These are phyloP conservation scores for Cerioporus squamosus DNA, from an alignment of 1,284 basidiomycete species.

Conservation along the genomic window DNA sequence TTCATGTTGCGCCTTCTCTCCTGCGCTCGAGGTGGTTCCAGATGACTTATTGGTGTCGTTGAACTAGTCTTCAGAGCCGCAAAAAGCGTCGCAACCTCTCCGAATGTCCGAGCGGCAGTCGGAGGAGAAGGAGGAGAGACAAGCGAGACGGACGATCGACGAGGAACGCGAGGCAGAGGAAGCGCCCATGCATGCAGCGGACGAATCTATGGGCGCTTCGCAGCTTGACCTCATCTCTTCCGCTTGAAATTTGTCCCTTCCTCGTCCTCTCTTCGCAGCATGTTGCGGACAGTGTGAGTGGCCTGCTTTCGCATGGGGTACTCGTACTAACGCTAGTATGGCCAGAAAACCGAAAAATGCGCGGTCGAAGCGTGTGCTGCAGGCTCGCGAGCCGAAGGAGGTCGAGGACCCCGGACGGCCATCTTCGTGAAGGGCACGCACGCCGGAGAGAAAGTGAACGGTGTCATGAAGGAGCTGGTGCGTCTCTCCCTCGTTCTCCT, in stretches of 20 bases:
- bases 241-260: conserved; percentile 11
- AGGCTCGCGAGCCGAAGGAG: conserved; percentile 87
- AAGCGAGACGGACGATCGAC: background rate
- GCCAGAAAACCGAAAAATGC: conserved; percentile 95
- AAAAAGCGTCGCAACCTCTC: too few relatives aligned
- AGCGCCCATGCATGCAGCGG: conserved; percentile 6
- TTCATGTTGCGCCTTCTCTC: conserved; percentile 8
- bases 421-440: conserved; percentile 93
- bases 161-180: background rate
- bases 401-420: conserved; percentile 85
- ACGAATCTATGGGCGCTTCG: conserved; percentile 6
- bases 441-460: conserved; percentile 80
- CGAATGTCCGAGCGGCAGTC: too few relatives aligned
- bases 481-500: conserved; percentile 34
- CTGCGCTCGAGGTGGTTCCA: too few relatives aligned
- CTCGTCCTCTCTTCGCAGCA: conserved; percentile 12
- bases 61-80: too few relatives aligned
- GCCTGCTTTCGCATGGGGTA: background rate
- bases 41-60: too few relatives aligned
- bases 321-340: background rate
- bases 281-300: conserved; percentile 46
- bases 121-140: too few relatives aligned
- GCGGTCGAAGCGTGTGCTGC: conserved; percentile 91
- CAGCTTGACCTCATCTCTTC: conserved; percentile 6
- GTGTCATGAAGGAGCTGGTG: conserved; percentile 89